These are phyloP conservation scores for Sugiyamaella neomexicana DNA, from an alignment of 1,139 yeast species.

Conservation along the genomic window DNA sequence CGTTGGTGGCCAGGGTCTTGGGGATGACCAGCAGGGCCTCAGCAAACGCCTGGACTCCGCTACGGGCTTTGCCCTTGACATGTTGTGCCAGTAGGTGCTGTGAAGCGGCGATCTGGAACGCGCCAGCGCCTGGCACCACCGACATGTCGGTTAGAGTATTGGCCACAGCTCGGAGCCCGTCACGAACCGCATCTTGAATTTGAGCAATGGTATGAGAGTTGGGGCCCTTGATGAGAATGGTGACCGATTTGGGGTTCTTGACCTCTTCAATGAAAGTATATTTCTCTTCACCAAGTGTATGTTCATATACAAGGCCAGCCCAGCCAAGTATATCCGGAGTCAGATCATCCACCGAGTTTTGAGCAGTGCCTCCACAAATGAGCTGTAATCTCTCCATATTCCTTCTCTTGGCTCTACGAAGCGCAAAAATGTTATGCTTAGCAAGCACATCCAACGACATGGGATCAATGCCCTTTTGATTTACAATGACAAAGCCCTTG, in stretches of 20 bases:
- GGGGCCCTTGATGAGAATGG: conserved; percentile 90
- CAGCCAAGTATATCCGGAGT: conserved; percentile 81
- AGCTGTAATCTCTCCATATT: conserved; percentile 98
- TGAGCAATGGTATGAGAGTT: conserved; percentile 86
- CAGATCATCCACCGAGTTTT: conserved; percentile 93
- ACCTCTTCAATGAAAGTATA: conserved; percentile 94
- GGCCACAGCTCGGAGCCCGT: conserved; percentile 92
- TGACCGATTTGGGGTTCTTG: conserved; percentile 86
- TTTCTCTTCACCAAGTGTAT: conserved; percentile 94
- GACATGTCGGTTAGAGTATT: conserved; percentile 84
- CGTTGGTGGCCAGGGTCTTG: conserved; percentile 86
- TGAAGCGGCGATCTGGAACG: conserved; percentile 83
- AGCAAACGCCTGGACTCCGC: conserved; percentile 91
- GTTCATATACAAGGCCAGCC: conserved; percentile 91
- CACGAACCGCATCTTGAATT: conserved; percentile 95
- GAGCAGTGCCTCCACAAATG: conserved; percentile 97
- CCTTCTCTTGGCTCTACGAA: conserved; percentile 97
- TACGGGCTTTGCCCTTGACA: conserved; percentile 82
- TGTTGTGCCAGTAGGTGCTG: conserved; percentile 53
- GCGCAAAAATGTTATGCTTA: conserved; percentile 86
- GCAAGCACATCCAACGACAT: conserved; percentile 95
- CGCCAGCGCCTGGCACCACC: conserved; percentile 96
- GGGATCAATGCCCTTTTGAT: conserved; percentile 99
- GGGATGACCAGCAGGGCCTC: conserved; percentile 91
- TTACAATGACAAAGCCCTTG: conserved; percentile 88